These are phyloP conservation scores for Pichia norvegensis DNA, from an alignment of 1,139 yeast genomes.

Conservation along the genomic window DNA sequence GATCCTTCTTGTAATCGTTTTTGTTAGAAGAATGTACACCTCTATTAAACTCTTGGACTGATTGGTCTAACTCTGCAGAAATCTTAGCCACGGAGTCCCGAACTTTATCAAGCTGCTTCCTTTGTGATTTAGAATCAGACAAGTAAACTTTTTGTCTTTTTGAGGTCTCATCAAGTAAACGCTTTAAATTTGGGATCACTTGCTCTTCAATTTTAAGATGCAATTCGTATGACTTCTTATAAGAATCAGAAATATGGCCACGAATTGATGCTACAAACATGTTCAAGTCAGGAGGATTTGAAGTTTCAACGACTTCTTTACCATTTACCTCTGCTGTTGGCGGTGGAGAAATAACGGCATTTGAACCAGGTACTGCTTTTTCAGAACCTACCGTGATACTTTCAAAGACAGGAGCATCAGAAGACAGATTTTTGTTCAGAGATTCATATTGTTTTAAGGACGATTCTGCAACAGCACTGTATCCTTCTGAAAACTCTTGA, in stretches of 20 bases:
- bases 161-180: slow-evolving; percentile 25
- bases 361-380: slow-evolving; percentile 23
- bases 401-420: slow-evolving; percentile 25
- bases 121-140: slow-evolving; percentile 20
- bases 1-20: slow-evolving; percentile 37
- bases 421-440: slow-evolving; percentile 18
- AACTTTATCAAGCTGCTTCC: slow-evolving; percentile 21
- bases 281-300: slow-evolving; percentile 11
- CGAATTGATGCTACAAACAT: slow-evolving; percentile 23
- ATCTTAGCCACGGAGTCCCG: slow-evolving; percentile 17
- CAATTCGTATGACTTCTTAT: slow-evolving; percentile 16
- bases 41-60: slow-evolving; percentile 18
- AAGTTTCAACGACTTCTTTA: background rate
- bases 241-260: slow-evolving; percentile 16
- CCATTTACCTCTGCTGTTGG: slow-evolving; percentile 10
- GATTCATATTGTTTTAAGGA: slow-evolving; percentile 22
- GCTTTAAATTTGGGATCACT: slow-evolving; percentile 25
- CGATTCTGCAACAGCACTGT: slow-evolving; percentile 17
- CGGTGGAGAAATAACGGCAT: slow-evolving; percentile 12
- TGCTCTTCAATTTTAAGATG: slow-evolving; percentile 21
- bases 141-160: slow-evolving; percentile 33
- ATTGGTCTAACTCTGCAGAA: slow-evolving; percentile 17
- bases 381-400: slow-evolving; percentile 16
- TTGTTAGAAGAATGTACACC: slow-evolving; percentile 1
- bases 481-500: slow-evolving; percentile 21